Evolutionary conservation across 371 early-diverging fungal species (phyloP).

Genomic region (Rhizopus sp.): DNA sequence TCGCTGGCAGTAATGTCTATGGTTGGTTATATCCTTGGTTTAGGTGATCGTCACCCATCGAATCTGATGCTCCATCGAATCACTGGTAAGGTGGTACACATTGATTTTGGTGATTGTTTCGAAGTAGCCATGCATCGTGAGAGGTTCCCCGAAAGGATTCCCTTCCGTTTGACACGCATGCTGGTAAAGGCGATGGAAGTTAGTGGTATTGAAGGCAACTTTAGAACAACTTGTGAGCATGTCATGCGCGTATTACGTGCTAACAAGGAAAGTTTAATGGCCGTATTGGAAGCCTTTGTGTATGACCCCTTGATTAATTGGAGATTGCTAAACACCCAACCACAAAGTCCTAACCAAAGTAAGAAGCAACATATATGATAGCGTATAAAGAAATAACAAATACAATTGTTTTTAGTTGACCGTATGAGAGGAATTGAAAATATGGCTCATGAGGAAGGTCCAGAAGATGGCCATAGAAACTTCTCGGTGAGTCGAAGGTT

Average conservation of each 20-base stretch:
- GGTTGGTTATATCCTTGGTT: slow-evolving; percentile 97
- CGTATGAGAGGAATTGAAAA: slow-evolving; percentile 45
- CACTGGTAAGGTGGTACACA: slow-evolving; percentile 97
- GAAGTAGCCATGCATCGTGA: slow-evolving; percentile 98
- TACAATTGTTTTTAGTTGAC: slow-evolving; percentile 25
- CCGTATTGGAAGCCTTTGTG: slow-evolving; percentile 97
- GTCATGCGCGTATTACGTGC: slow-evolving; percentile 96
- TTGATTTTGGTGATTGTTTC: slow-evolving; percentile 99
- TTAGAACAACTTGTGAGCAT: slow-evolving; percentile 93
- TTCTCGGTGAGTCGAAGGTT: slow-evolving; percentile 52
- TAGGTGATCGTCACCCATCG: slow-evolving; percentile 98
- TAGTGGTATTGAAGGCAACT: slow-evolving; percentile 95
- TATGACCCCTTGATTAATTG: slow-evolving; percentile 98
- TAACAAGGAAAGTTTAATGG: slow-evolving; percentile 97
- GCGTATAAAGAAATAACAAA: neutral
- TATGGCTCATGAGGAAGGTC: slow-evolving; percentile 39
- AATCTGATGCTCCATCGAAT: slow-evolving; percentile 95
- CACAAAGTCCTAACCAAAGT: slow-evolving; percentile 47
- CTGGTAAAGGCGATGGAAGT: slow-evolving; percentile 97
- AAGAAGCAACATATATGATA: slow-evolving; percentile 15
- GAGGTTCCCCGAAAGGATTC: slow-evolving; percentile 97
- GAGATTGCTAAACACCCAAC: slow-evolving; percentile 61
- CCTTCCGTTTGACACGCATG: slow-evolving; percentile 99
- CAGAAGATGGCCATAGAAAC: slow-evolving; percentile 45
- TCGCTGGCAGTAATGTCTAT: slow-evolving; percentile 98